phyloP scores from a whole-genome alignment of 768 basidiomycete genomes.

The Coprinopsis strossmayeri region DNA sequence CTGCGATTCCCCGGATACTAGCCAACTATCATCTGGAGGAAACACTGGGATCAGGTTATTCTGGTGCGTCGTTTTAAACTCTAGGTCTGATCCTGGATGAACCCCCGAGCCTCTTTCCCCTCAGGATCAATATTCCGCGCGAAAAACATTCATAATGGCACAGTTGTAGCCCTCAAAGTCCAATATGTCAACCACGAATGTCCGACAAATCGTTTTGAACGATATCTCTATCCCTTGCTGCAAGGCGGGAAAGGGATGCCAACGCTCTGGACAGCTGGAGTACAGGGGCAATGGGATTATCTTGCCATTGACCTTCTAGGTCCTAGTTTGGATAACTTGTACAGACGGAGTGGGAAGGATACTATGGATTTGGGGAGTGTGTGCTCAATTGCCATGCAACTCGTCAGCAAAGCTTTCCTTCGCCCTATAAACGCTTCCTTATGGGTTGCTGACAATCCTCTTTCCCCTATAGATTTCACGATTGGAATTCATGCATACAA shows the following conservation, averaged over 20 bases:
- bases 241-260: conserved; percentile 75
- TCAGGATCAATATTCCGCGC: conserved; percentile 72
- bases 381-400: conserved; percentile 70
- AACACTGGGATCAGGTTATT: conserved; percentile 65
- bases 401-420: conserved; percentile 38
- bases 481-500: conserved; percentile 70
- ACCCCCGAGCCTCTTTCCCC: too few relatives aligned
- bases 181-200: conserved; percentile 66
- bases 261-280: conserved; percentile 56
- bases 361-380: conserved; percentile 65
- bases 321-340: conserved; percentile 57
- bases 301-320: conserved; percentile 77
- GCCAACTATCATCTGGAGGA: conserved; percentile 59
- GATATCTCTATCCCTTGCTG: conserved; percentile 58
- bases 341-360: conserved; percentile 47
- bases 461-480: conserved; percentile 48
- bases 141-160: conserved; percentile 44
- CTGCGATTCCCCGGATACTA: conserved; percentile 31
- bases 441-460: conserved; percentile 10
- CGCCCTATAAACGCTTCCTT: neutral
- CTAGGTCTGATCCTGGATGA: too few relatives aligned
- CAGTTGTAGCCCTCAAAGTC: conserved; percentile 68
- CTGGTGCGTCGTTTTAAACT: too few relatives aligned
- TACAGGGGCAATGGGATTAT: conserved; percentile 56
- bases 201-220: conserved; percentile 71